Percentiles rank a stretch among this genome's conserved stretches.
Conservation (phyloP, 805 yeast species). For the Torulaspora maleeae region DNA sequence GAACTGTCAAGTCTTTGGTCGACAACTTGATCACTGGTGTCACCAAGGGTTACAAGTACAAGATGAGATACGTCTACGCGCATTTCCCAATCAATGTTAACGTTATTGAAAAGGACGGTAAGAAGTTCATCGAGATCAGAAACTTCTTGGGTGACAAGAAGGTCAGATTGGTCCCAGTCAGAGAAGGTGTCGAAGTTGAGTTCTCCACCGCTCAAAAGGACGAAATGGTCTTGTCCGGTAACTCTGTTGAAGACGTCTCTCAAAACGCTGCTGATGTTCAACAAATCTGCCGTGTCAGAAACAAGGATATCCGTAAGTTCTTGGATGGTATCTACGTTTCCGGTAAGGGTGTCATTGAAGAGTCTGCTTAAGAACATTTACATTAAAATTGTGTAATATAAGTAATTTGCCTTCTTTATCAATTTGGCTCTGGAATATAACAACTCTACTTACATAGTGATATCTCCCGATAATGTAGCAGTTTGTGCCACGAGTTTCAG, state of each 20-base stretch:
- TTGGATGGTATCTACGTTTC: constrained; percentile 99
- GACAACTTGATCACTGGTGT: constrained; percentile 97
- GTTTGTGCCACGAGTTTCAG: constrained; percentile 51
- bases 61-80: constrained; percentile 99
- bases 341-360: constrained; percentile 83
- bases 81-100: constrained; percentile 99
- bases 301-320: constrained; percentile 99
- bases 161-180: constrained; percentile 81
- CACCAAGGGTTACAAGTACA: constrained; percentile 98
- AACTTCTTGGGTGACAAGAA: constrained; percentile 99
- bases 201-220: constrained; percentile 84
- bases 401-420: constrained; percentile 5
- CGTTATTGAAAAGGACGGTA: constrained; percentile 73
- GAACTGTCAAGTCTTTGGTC: constrained; percentile 95
- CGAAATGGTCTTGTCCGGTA: constrained; percentile 88
- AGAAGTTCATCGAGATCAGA: constrained; percentile 86
- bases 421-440: background rate
- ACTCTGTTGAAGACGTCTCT: constrained; percentile 95
- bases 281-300: constrained; percentile 97
- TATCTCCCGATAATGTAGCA: constrained; percentile 38
- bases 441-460: constrained; percentile 16
- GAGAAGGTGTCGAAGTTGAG: constrained; percentile 85
- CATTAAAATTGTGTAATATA: constrained; percentile 9
- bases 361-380: constrained; percentile 42
- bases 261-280: constrained; percentile 98